These are phyloP conservation scores for Aristolochia contorta DNA, from an alignment of 164 flowering plant species.

Conservation along the genomic window DNA sequence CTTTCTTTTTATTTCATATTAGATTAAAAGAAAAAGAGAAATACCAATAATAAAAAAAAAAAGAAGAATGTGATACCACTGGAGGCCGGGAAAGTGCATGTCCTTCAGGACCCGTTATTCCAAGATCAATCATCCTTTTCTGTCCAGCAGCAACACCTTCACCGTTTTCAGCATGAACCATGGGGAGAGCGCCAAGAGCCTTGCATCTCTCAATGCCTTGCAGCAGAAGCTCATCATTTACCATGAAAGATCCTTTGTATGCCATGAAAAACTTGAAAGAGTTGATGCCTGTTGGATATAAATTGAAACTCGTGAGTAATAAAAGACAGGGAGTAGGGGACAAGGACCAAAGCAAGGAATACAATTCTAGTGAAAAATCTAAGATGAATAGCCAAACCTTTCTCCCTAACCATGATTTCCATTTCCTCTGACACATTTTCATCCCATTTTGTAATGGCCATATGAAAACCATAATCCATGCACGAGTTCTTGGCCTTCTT, in stretches of 20 bases:
- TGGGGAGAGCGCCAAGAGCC: constrained; percentile 91
- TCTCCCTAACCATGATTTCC: constrained; percentile 90
- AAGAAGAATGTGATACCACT: constrained; percentile 34
- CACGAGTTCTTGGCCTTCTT: constrained; percentile 60
- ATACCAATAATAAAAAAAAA: background rate
- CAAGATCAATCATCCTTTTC: constrained; percentile 81
- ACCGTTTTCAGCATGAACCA: constrained; percentile 99
- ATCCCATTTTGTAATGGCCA: constrained; percentile 93
- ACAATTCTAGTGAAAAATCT: too few species aligned
- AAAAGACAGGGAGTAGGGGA: background rate
- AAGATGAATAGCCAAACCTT: constrained; percentile 35
- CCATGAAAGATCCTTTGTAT: constrained; percentile 72
- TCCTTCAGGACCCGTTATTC: constrained; percentile 96
- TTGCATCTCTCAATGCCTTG: constrained; percentile 85
- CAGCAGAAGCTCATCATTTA: constrained; percentile 68
- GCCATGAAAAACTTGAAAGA: constrained; percentile 97
- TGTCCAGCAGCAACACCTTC: constrained; percentile 95
- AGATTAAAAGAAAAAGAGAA: background rate
- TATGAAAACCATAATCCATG: constrained; percentile 99
- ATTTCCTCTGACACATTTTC: constrained; percentile 75
- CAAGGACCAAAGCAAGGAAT: background rate
- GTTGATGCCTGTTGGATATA: constrained; percentile 54
- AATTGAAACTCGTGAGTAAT: background rate
- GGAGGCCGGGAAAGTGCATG: constrained; percentile 97
- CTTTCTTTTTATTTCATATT: too few species aligned